These are phyloP conservation scores for Triticum aestivum DNA, from an alignment of 176 grass and related monocot species.

Conservation along the genomic window DNA sequence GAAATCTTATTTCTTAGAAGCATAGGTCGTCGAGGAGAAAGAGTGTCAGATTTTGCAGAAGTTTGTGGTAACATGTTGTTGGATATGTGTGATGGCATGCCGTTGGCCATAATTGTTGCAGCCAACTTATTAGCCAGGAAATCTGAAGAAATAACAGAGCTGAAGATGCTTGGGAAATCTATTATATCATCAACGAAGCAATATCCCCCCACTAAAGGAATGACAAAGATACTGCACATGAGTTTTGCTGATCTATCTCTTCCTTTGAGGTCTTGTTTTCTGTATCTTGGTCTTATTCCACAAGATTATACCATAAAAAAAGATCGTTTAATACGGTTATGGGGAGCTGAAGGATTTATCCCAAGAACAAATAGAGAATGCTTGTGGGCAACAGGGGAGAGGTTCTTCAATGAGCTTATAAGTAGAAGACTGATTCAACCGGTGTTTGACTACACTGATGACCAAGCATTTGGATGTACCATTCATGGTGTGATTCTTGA, in stretches of 20 bases:
- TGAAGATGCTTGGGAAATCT: not conserved
- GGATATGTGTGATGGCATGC: not conserved
- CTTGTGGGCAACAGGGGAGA: not conserved
- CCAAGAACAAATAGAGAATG: not conserved
- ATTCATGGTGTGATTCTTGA: not conserved
- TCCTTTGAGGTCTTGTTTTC: not conserved
- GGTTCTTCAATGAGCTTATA: not conserved
- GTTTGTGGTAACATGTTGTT: not conserved
- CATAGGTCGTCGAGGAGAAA: not conserved
- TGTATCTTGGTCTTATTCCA: not conserved
- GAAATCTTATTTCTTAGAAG: not conserved
- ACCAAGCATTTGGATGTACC: not conserved
- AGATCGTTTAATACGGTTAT: not conserved
- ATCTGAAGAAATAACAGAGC: not conserved
- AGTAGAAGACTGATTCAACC: conserved; percentile 2
- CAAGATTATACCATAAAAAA: not conserved
- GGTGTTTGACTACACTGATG: not conserved
- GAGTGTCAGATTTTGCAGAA: not conserved
- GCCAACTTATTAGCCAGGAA: not conserved
- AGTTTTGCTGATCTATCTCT: not conserved
- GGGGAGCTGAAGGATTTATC: conserved; percentile 13
- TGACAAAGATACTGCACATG: not conserved
- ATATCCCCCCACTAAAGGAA: not conserved
- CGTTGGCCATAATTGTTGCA: not conserved
- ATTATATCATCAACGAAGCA: not conserved